Evolutionary conservation across 148 eudicot genomes (phyloP).

Genomic region (Suaeda aralocaspica): DNA sequence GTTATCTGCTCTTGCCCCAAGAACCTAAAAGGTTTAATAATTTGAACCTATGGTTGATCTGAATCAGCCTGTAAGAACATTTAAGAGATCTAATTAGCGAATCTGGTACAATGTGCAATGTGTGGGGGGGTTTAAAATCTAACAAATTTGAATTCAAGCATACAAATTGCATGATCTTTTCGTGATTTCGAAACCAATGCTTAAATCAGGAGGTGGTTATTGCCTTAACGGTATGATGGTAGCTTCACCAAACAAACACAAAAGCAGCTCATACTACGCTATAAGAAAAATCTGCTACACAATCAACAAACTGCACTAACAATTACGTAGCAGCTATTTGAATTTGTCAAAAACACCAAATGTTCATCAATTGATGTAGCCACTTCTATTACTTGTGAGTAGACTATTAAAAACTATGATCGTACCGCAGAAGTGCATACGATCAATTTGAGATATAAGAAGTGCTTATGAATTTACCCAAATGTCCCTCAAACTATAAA

Average conservation of each 20-base stretch:
- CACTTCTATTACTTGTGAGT: no score
- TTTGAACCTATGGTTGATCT: neutral
- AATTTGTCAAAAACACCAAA: neutral
- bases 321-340: neutral
- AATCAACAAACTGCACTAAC: neutral
- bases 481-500: neutral
- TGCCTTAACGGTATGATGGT: no score
- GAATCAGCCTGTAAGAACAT: neutral
- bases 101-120: neutral
- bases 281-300: neutral
- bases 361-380: no score
- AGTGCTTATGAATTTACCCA: no score
- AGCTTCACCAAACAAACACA: neutral
- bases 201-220: neutral
- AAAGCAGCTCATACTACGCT: neutral
- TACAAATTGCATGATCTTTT: neutral
- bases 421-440: no score
- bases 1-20: neutral
- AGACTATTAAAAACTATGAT: no score
- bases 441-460: no score
- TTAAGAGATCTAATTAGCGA: neutral
- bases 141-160: neutral
- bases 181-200: neutral
- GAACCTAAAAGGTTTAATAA: neutral
- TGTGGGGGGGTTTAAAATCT: neutral